Evolutionary conservation across 768 basidiomycete species (phyloP).

Genomic region (Podaxis sp.): DNA sequence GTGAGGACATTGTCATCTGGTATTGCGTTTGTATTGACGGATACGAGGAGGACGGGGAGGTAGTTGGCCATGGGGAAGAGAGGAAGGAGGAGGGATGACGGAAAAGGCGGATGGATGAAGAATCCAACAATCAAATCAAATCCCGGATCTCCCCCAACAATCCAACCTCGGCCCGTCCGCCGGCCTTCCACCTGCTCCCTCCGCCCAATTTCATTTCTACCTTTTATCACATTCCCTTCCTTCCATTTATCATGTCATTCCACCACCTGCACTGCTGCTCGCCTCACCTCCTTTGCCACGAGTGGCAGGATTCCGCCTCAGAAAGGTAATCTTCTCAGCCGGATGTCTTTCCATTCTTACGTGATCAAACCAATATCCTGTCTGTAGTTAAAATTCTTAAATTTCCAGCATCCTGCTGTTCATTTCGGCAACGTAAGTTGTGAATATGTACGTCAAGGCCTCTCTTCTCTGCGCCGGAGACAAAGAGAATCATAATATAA

Average conservation of each 20-base stretch:
- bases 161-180: constrained; percentile 12
- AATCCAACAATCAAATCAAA: constrained; percentile 13
- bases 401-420: background rate
- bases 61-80: constrained; percentile 34
- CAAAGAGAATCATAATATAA: too few relatives aligned
- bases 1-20: constrained; percentile 80
- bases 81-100: constrained; percentile 15
- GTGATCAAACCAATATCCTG: background rate
- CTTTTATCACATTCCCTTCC: background rate
- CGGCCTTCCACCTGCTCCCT: constrained; percentile 2
- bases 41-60: constrained; percentile 68
- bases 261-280: background rate
- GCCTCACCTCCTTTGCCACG: background rate
- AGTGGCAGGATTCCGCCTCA: background rate
- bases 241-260: background rate
- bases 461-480: too few relatives aligned
- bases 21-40: constrained; percentile 53
- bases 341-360: background rate
- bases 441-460: background rate
- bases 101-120: constrained; percentile 16
- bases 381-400: background rate
- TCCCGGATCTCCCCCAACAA: constrained; percentile 15
- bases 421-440: too few relatives aligned
- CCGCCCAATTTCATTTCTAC: constrained; percentile 5
- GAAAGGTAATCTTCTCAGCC: constrained; percentile 2